Percentiles rank a stretch among this genome's conserved stretches.
Evolutionary conservation across 345 rosid genomes (phyloP).

Genomic region (Acer negundo): DNA sequence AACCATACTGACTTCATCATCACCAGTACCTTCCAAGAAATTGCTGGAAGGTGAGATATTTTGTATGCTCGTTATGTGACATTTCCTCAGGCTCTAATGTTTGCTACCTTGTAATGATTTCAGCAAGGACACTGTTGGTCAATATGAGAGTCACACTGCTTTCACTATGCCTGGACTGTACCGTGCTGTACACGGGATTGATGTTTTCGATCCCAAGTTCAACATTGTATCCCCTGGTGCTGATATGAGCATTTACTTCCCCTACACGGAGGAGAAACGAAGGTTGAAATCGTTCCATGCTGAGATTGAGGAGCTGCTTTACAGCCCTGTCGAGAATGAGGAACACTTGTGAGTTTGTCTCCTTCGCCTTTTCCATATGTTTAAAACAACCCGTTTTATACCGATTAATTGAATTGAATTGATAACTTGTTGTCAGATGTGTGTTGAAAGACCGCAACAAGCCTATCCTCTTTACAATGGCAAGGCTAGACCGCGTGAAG

Average conservation of each 20-base stretch:
- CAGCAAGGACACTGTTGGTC: conserved; percentile 89
- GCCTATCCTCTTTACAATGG: conserved; percentile 93
- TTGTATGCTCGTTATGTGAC: neutral
- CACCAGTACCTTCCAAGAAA: conserved; percentile 97
- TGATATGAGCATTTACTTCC: conserved; percentile 70
- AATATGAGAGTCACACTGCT: conserved; percentile 89
- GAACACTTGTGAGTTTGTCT: conserved; percentile 73
- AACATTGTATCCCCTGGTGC: conserved; percentile 84
- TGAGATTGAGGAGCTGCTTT: conserved; percentile 86
- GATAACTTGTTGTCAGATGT: conserved; percentile 39
- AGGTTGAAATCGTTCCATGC: conserved; percentile 72
- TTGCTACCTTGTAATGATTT: neutral
- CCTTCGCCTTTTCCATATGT: neutral
- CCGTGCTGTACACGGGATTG: conserved; percentile 90
- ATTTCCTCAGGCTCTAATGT: neutral
- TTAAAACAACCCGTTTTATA: neutral
- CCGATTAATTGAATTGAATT: neutral
- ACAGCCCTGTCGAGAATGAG: conserved; percentile 77
- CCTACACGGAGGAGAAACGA: conserved; percentile 67
- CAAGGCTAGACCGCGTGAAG: conserved; percentile 94
- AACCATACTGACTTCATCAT: conserved; percentile 96
- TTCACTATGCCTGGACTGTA: conserved; percentile 92
- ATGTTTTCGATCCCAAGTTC: conserved; percentile 94
- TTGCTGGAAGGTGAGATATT: conserved; percentile 81
- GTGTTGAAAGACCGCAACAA: conserved; percentile 78